Conservation (phyloP, 78 protist genomes). For the Dictyostelium brefeldianum region DNA sequence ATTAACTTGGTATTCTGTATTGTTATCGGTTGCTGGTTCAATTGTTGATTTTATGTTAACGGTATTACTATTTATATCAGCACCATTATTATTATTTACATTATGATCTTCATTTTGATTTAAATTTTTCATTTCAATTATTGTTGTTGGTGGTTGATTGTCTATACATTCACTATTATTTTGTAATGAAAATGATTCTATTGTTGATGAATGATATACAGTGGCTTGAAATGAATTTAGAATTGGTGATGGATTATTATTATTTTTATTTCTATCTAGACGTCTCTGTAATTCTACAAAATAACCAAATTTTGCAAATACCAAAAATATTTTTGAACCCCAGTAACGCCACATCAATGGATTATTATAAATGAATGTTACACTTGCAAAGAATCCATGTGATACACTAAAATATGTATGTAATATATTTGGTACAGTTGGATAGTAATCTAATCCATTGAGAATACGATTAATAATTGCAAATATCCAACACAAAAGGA, state of each 20-base stretch:
- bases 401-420: slow-evolving; percentile 54
- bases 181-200: background rate
- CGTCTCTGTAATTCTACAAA: slow-evolving; percentile 12
- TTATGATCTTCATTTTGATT: background rate
- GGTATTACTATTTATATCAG: background rate
- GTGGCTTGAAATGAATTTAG: background rate
- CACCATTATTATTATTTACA: background rate
- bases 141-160: background rate
- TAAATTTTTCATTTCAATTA: background rate
- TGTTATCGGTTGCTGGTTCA: background rate
- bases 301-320: slow-evolving; percentile 29
- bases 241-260: slow-evolving; percentile 69
- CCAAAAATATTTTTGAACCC: slow-evolving; percentile 16
- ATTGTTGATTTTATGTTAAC: too few species aligned
- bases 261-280: slow-evolving; percentile 47
- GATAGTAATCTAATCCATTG: slow-evolving; percentile 2
- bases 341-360: slow-evolving; percentile 66
- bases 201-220: slow-evolving; percentile 2
- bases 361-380: slow-evolving; percentile 45
- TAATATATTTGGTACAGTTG: slow-evolving; percentile 13
- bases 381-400: slow-evolving; percentile 53
- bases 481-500: slow-evolving; percentile 61
- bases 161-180: background rate
- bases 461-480: slow-evolving; percentile 61
- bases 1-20: background rate